Base-by-base conservation (phyloP, 2,329 filamentous ascomycete species). In the Colletotrichum australisinense region DNA sequence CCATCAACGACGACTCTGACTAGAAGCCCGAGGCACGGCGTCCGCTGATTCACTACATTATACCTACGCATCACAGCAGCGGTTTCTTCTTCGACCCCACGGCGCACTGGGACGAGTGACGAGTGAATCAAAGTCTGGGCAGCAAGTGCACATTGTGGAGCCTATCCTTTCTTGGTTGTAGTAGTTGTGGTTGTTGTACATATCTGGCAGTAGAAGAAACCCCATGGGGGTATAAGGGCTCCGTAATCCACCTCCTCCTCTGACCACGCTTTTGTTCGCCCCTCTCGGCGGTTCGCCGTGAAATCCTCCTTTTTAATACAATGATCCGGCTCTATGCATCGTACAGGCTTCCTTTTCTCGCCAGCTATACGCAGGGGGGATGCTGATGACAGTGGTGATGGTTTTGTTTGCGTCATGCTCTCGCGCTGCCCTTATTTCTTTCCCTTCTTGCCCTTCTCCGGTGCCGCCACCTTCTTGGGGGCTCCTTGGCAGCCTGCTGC, bases 1-100 rank as follows among this genome's bases (percentile, higher is more conserved):
- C 85, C 60, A 89, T 91, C 78, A 85, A 91, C 76, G 88, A 90
- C 68, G 89, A 92, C 78, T 91, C 89, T 70, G 88, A 91, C 76
- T 90, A 87, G 83, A 76, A 69, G 66, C 58, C 67, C 69, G 67
- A 69, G 66, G 65, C 59, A 59, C 65, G 49, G 69, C 69, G 69
- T 52, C 63, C 57, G 49, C 67, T 42, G 49, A 35, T 67, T 59
- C 32, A 38, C 26, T 72, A 60, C 64, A 35, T 65, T 42, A 56
- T 67, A 8, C 59, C 66, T 59, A 55, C 72, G 59, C 63, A 32
- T 56, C 63, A 67, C n/a, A 53, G 70, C 46, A 53, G 35, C 32
- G 52, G 49, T 59, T 59, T 56, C 32, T 65, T 42, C 63, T 62
- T 72, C 52, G 68, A 72, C 42, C 62, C 35, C 55, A 58, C 38